Percentiles rank a stretch among this genome's conserved stretches.
Conservation (phyloP, 352 stramenopile species). For the Globisporangium solare region DNA sequence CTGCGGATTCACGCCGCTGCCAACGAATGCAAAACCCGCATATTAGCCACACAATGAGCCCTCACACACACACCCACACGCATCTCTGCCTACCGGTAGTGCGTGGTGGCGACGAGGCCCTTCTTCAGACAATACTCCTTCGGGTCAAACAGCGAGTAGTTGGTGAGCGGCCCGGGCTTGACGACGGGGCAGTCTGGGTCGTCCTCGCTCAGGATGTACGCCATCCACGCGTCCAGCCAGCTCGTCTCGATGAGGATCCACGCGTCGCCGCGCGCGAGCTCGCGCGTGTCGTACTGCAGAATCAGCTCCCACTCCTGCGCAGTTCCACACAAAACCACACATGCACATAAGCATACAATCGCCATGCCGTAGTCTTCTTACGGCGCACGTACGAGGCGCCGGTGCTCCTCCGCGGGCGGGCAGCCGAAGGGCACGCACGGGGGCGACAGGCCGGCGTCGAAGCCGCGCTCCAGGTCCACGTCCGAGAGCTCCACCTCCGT, state of each 20-base stretch:
- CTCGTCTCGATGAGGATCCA: conserved; percentile 76
- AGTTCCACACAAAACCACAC: background rate
- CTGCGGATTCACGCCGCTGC: conserved; percentile 64
- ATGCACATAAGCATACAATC: background rate
- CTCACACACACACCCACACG: background rate
- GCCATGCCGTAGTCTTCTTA: background rate
- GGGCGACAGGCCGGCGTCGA: conserved; percentile 5
- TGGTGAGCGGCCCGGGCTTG: conserved; percentile 58
- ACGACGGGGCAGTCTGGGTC: conserved; percentile 42
- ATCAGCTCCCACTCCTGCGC: conserved; percentile 59
- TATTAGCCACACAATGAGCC: background rate
- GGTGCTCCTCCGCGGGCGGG: conserved; percentile 20
- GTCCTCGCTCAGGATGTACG: conserved; percentile 64
- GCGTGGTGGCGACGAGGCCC: conserved; percentile 48
- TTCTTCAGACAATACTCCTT: conserved; percentile 61
- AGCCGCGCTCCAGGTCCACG: conserved; percentile 16
- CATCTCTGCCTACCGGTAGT: conserved; percentile 45
- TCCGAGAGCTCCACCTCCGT: conserved; percentile 20
- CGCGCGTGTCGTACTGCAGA: conserved; percentile 56
- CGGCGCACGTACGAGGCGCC: conserved; percentile 20
- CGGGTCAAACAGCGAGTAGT: conserved; percentile 72
- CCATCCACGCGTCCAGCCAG: conserved; percentile 82
- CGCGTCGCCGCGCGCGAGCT: conserved; percentile 61
- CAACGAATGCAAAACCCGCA: background rate
- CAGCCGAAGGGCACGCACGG: conserved; percentile 15